Percentiles rank a stretch among this genome's conserved stretches.
Evolutionary conservation across 208 protist species (phyloP).

Genomic region (Trypanosoma avium): DNA sequence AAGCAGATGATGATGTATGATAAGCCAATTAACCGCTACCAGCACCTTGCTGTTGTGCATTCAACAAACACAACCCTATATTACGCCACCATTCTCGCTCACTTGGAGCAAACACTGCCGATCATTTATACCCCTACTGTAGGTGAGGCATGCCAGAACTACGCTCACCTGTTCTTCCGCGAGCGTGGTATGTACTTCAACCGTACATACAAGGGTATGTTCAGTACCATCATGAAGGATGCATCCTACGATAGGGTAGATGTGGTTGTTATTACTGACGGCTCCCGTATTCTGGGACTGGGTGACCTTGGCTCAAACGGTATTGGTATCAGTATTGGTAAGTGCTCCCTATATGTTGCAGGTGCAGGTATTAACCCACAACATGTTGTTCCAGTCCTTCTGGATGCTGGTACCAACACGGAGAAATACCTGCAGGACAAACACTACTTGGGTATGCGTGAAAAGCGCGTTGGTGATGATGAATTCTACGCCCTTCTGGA

Average conservation of each 20-base stretch:
- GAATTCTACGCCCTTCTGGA: conserved; percentile 86
- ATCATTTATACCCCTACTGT: conserved; percentile 92
- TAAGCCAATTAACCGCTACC: conserved; percentile 86
- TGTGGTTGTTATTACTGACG: conserved; percentile 96
- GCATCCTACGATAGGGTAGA: conserved; percentile 73
- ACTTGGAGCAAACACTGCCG: conserved; percentile 75
- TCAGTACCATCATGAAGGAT: conserved; percentile 80
- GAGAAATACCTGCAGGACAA: conserved; percentile 53
- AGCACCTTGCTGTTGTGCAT: conserved; percentile 66
- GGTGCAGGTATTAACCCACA: conserved; percentile 76
- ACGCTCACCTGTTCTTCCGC: conserved; percentile 74
- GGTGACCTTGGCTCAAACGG: conserved; percentile 95
- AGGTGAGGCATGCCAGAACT: conserved; percentile 93
- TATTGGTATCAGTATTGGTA: conserved; percentile 95
- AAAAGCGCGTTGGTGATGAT: conserved; percentile 32
- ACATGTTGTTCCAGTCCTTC: conserved; percentile 75
- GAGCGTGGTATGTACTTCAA: conserved; percentile 92
- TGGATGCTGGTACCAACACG: conserved; percentile 91
- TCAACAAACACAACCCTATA: conserved; percentile 76
- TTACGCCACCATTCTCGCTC: conserved; percentile 72
- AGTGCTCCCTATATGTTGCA: conserved; percentile 86
- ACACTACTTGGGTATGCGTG: conserved; percentile 79
- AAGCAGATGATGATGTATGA: conserved; percentile 66
- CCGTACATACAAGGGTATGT: conserved; percentile 72
- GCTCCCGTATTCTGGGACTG: conserved; percentile 94